Evolutionary conservation across 192 early-diverging fungal species (phyloP).

Genomic region (Phycomyces blakesleeanus): DNA sequence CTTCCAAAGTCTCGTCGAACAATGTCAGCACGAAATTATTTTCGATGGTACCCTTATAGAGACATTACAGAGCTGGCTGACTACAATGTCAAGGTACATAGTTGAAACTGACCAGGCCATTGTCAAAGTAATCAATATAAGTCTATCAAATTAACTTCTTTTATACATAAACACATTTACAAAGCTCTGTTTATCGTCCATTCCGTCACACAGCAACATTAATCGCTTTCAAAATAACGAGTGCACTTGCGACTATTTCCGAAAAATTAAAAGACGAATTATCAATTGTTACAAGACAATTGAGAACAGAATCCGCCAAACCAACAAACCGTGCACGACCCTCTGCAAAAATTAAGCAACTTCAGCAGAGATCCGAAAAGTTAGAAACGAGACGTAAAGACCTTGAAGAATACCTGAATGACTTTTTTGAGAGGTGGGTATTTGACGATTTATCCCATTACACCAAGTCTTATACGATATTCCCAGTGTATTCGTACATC

Average conservation of each 20-base stretch:
- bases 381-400: conserved; percentile 55
- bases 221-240: conserved; percentile 61
- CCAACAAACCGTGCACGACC: conserved; percentile 19
- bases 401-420: conserved; percentile 57
- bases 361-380: conserved; percentile 39
- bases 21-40: conserved; percentile 56
- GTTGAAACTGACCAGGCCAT: no score
- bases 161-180: conserved; percentile 36
- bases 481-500: conserved; percentile 79
- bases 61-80: conserved; percentile 61
- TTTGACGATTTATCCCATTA: no score
- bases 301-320: conserved; percentile 54
- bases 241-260: conserved; percentile 64
- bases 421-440: conserved; percentile 73
- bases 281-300: conserved; percentile 64
- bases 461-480: background rate
- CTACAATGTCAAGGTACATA: conserved; percentile 59
- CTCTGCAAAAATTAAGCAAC: conserved; percentile 29
- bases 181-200: conserved; percentile 76
- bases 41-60: conserved; percentile 62
- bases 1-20: conserved; percentile 50
- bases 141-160: background rate
- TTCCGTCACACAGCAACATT: conserved; percentile 88
- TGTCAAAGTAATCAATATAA: no score
- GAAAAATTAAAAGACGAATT: conserved; percentile 57